These are phyloP conservation scores for Erodium moschatum DNA, from an alignment of 441 rosid genomes.

Conservation along the genomic window DNA sequence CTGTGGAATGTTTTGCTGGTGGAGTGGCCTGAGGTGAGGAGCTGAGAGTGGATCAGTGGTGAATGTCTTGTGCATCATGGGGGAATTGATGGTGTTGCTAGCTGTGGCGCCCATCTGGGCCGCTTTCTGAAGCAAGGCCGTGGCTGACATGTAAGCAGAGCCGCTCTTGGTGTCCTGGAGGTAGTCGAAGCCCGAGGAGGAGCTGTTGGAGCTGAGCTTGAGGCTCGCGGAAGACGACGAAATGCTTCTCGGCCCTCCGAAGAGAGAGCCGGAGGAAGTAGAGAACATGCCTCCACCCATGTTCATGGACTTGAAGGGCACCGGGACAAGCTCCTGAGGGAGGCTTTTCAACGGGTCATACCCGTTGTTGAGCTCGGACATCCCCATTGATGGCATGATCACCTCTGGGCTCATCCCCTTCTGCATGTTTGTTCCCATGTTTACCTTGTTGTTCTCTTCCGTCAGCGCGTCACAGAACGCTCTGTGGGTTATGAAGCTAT, in stretches of 20 bases:
- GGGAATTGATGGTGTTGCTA: constrained; percentile 50
- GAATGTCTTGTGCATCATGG: constrained; percentile 60
- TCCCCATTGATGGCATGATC: constrained; percentile 27
- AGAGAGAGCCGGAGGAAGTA: constrained; percentile 39
- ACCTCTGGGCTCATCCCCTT: constrained; percentile 30
- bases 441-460: constrained; percentile 55
- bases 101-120: constrained; percentile 62
- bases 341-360: constrained; percentile 22
- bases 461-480: constrained; percentile 57
- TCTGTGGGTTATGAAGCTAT: constrained; percentile 54
- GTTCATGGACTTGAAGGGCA: constrained; percentile 48
- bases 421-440: constrained; percentile 30
- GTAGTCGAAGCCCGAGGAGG: constrained; percentile 40
- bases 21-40: constrained; percentile 18
- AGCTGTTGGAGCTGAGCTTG: constrained; percentile 40
- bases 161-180: constrained; percentile 35
- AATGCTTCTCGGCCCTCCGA: constrained; percentile 36
- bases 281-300: constrained; percentile 53
- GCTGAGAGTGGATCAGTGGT: constrained; percentile 28
- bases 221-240: constrained; percentile 44
- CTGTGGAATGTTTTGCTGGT: neutral
- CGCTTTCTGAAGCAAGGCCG: constrained; percentile 47
- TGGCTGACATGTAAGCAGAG: constrained; percentile 46
- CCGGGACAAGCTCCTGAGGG: constrained; percentile 44
- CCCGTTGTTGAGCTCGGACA: constrained; percentile 35